Evolutionary conservation across 495 filamentous ascomycete species (phyloP).

Genomic region (Podospora pseudopauciseta): DNA sequence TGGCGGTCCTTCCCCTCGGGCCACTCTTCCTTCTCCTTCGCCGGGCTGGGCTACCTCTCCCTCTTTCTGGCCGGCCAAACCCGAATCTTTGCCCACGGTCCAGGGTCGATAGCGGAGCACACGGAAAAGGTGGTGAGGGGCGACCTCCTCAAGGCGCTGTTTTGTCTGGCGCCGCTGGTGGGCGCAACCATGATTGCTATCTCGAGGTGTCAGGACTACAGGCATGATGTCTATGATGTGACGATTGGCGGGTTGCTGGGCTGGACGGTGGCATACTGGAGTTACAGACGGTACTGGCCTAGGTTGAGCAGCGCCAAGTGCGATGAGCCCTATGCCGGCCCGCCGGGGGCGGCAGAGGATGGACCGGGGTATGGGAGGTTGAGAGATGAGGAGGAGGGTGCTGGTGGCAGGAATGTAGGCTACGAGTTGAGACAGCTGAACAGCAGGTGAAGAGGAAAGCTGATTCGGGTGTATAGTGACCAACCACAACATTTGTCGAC

Average conservation of each 20-base stretch:
- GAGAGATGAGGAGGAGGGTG: constrained; percentile 35
- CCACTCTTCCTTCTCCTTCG: constrained; percentile 82
- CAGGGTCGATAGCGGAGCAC: constrained; percentile 24
- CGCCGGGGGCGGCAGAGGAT: constrained; percentile 17
- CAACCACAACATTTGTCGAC: neutral
- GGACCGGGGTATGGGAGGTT: constrained; percentile 25
- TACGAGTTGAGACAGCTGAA: constrained; percentile 19
- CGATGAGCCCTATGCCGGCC: constrained; percentile 47
- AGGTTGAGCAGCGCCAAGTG: constrained; percentile 45
- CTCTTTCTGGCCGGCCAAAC: constrained; percentile 78
- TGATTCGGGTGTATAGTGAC: constrained; percentile 19
- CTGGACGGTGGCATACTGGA: constrained; percentile 70
- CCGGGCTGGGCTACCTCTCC: constrained; percentile 76
- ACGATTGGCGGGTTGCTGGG: constrained; percentile 72
- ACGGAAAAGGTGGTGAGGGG: constrained; percentile 33
- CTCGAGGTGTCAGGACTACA: constrained; percentile 87
- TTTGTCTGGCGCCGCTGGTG: constrained; percentile 65
- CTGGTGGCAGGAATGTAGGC: constrained; percentile 30
- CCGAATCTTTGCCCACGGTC: constrained; percentile 69
- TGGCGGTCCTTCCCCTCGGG: constrained; percentile 92
- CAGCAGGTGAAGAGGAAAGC: constrained; percentile 17
- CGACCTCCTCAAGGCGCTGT: constrained; percentile 63
- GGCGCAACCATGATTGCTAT: constrained; percentile 85
- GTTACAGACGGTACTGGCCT: constrained; percentile 67
- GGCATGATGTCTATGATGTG: constrained; percentile 94